phyloP scores from a whole-genome alignment of 1,284 basidiomycete species.

The Heterobasidion annosum region DNA sequence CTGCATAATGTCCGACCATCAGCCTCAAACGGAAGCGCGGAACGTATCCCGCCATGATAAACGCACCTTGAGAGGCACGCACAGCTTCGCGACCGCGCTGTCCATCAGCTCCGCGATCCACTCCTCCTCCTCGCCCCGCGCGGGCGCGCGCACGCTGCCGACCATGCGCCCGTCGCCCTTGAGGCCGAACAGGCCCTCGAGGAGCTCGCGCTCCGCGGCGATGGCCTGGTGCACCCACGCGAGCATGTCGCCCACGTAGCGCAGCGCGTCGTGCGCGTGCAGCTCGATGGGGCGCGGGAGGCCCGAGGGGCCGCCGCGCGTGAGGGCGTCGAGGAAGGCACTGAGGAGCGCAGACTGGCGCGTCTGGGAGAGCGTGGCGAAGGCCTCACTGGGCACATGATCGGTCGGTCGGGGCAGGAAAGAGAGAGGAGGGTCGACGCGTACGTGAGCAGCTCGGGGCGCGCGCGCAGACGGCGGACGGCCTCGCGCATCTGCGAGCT shows the following conservation, averaged over 20 bases:
- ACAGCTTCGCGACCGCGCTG: conserved; percentile 74
- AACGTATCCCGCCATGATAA: background rate
- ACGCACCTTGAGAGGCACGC: conserved; percentile 74
- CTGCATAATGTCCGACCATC: conserved; percentile 24
- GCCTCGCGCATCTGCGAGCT: conserved; percentile 63
- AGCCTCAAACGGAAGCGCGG: background rate
- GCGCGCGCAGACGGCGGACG: conserved; percentile 60
- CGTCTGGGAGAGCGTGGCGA: conserved; percentile 72
- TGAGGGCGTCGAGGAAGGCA: conserved; percentile 82
- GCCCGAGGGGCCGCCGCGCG: conserved; percentile 82
- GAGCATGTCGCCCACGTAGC: conserved; percentile 97
- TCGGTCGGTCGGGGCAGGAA: background rate
- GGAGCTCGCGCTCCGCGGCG: conserved; percentile 88
- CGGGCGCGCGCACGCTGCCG: conserved; percentile 57
- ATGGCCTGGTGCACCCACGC: conserved; percentile 98
- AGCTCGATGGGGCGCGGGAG: conserved; percentile 88
- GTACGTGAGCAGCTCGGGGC: conserved; percentile 76
- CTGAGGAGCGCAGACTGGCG: conserved; percentile 75
- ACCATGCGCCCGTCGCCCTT: conserved; percentile 65
- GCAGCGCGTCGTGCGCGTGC: conserved; percentile 92
- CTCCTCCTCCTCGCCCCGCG: conserved; percentile 59
- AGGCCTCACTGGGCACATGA: conserved; percentile 52
- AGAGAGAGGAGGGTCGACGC: conserved; percentile 16
- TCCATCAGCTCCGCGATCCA: conserved; percentile 83
- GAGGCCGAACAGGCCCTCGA: conserved; percentile 77